A percentile compares a stretch with the other conserved stretches of the same genome.
Conservation (phyloP, 164 flowering plant genomes). For the Magnolia sinica region DNA sequence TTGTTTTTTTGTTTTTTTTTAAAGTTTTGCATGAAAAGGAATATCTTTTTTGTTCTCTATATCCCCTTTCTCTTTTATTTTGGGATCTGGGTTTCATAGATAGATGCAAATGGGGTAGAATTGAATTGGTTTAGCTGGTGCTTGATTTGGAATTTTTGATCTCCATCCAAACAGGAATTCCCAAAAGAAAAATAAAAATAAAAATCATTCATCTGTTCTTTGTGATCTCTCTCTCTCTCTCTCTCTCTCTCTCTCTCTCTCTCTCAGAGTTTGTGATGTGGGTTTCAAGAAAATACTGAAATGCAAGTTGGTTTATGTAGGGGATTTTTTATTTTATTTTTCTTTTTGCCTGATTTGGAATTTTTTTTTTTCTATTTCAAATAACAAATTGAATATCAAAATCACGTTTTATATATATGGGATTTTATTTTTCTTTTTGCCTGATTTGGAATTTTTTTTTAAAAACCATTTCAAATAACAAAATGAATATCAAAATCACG, state of each 20-base stretch:
- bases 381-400: background rate
- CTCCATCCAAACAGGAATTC: background rate
- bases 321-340: background rate
- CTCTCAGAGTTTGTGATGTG: background rate
- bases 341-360: background rate
- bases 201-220: background rate
- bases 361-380: background rate
- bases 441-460: no score
- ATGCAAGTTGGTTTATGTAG: background rate
- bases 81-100: background rate
- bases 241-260: conserved; percentile 5
- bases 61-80: background rate
- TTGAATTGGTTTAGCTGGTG: background rate
- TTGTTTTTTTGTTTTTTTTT: background rate
- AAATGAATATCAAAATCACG: no score
- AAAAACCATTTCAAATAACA: no score
- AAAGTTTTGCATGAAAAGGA: background rate
- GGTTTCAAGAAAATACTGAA: background rate
- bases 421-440: no score
- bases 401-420: no score
- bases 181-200: no score
- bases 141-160: background rate
- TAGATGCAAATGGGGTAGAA: background rate
- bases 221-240: background rate
- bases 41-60: background rate